Evolutionary conservation across 805 yeast species (phyloP), one percentile per base, ranked within the genome.

Genomic region (Yamadazyma sp.): DNA sequence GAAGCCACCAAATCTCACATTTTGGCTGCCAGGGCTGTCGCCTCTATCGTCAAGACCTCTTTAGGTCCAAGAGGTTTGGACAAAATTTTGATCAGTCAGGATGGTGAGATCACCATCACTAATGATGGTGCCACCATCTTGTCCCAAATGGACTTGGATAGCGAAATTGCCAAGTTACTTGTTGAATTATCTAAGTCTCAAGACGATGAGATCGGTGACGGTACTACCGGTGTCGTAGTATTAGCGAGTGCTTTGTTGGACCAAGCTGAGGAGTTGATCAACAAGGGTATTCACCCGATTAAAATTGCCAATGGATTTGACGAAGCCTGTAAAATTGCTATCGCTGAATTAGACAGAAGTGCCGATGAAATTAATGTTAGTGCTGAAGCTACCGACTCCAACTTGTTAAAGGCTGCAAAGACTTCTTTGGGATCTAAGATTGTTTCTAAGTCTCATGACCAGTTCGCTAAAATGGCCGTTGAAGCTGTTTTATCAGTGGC

Each of bases 41-140:
- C 98, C 9, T 82, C 90, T 22, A 88, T 93, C 42, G 82, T 93
- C 46, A 87, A 84, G 57, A 85, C 97, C 1, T 88, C 96, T 1
- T 70, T 93, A 47, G 99, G 99, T 7, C 99, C 99, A 35, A 79
- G 99, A 58, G 99, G 99, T n/a, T 70, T 95, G 54, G 99, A 93
- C 64, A 93, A 93, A 70, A 93, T 93, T 54, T 74, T 93, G 49
- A 86, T 93, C 47, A 80, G 90, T 36, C 98, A 93, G 20, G 99
- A 95, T 59, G 98, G 99, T 14, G 98, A 93, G 42, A 93, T 93
- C 62, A 93, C 96, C 39, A 91, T 93, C 53, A 93, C 99, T 34
- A 93, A 93, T 60, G 99, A 93, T 60, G 99, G 99, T 52, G 99
- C 98, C 30, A 95, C 99, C 9, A 95, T 93, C 54, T 68, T 93